Evolutionary conservation across 2,329 filamentous ascomycete species (phyloP), one percentile per base, ranked within the genome.

Genomic region (Cercospora citrullina): DNA sequence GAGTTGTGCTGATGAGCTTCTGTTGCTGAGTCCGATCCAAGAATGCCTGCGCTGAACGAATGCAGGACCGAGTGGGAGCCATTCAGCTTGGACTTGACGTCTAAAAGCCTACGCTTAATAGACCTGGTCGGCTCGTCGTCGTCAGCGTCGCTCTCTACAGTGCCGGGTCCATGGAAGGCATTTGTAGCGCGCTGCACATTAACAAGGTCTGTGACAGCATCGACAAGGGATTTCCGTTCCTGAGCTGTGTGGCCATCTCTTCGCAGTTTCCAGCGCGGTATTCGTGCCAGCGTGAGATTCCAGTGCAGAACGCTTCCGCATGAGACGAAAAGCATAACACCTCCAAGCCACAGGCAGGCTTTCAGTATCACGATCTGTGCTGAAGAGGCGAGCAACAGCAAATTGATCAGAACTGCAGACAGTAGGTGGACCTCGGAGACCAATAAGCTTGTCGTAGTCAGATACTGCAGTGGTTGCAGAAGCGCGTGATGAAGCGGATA

Each of bases 191-290:
- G 74, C 71, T 66, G 79, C 9, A 82, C 63, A 51, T 77, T 74
- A 53, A 77, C 75, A 12, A 79, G 68, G 28, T 81, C 74, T 14
- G 79, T 79, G 5, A 84, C 72, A 0, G 79, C 75, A 64, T 81
- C 77, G 7, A 84, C 71, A 33, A 85, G 81, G 5, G 79, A 80
- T 63, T 81, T 80, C 21, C 77, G 78, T 61, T 81, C 79, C 70
- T 77, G 78, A 39, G 81, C 79, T 21, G 81, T 77, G 30, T 81
- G 79, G 3, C 81, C 81, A 12, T 84, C 81, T 65, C 89, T 87
- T 73, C 88, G 87, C 74, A 98, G 94, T 53, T 94, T 91, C 93
- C 94, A 97, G 74, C 89, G 93, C 2, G 95, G 95, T 18, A 98
- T 92, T 66, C 94, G 87, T 61, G 94, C 94, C 69, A 99, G 82